Conservation (phyloP, 768 basidiomycete species). For the Pholiota microspora region DNA sequence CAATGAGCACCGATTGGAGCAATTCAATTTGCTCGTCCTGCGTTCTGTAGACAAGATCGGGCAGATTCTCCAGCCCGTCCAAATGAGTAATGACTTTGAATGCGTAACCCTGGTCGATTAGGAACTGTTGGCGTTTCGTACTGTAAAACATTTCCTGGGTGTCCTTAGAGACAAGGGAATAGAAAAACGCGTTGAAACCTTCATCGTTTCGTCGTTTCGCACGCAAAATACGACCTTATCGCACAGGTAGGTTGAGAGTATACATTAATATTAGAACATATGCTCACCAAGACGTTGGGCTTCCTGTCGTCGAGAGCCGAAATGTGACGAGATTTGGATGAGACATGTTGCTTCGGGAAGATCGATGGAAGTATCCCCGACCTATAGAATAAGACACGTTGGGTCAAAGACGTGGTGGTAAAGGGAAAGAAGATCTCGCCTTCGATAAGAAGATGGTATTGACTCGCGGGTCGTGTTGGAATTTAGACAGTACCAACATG, state of each 20-base stretch:
- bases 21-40: constrained; percentile 95
- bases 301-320: constrained; percentile 96
- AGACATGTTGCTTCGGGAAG: constrained; percentile 98
- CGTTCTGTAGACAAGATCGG: constrained; percentile 89
- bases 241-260: constrained; percentile 6
- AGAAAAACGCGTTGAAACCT: constrained; percentile 99
- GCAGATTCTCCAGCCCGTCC: constrained; percentile 83
- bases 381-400: constrained; percentile 38
- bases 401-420: background rate
- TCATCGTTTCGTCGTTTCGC: constrained; percentile 98
- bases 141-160: constrained; percentile 99
- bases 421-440: constrained; percentile 36
- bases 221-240: constrained; percentile 85
- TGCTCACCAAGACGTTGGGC: constrained; percentile 91
- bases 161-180: constrained; percentile 97
- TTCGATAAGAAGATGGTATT: constrained; percentile 99
- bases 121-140: constrained; percentile 96
- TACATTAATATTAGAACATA: background rate
- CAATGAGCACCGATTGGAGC: constrained; percentile 86
- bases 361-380: constrained; percentile 98
- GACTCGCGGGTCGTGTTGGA: constrained; percentile 92
- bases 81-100: constrained; percentile 99
- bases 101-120: constrained; percentile 98
- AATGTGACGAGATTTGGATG: constrained; percentile 99
- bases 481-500: constrained; percentile 91